Evolutionary conservation across 2,329 filamentous ascomycete genomes (phyloP), one percentile per base, ranked within the genome.

Genomic region (Trichoderma sp.): DNA sequence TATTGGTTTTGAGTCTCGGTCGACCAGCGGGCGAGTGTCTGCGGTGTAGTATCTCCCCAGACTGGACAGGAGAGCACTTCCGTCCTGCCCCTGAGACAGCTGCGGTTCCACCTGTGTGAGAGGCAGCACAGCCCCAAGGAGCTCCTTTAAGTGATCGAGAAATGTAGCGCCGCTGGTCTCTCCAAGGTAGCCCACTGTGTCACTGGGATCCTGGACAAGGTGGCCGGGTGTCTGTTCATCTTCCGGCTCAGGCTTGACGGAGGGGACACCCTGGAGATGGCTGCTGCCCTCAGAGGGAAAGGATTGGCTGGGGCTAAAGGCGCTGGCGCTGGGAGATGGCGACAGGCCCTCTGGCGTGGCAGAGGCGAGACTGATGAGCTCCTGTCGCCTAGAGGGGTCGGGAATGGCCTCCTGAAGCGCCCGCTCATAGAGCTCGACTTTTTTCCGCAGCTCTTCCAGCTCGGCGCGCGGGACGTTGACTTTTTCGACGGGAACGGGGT

Each of bases 141-240:
- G 85, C 68, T 84, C 84, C 76, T 88, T 88, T 59, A 89, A 79
- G 21, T 85, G 81, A 75, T 89, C 87, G 6, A 89, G 83, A 71
- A 89, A 89, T 1, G 85, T 87, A 12, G 87, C 86, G 18, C 86
- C 87, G 27, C 87, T 88, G 8, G 87, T 88, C 78, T 86, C 86
- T 53, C 88, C 88, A 3, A 87, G 83, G 78, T 87, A 89, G 14
- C 87, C 85, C 1, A 83, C 80, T 29, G 83, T 85, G 29, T 87
- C 87, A 62, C 86, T 83, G 3, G 81, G 80, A 75, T 89, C 87
- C 31, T 85, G 82, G 6, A 89, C 83, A 21, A 87, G 80, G 24
- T 85, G 83, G 8, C 86, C 87, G 7, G 74, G 68, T 6, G 69
- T 71, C 14, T 66, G 68, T 29, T 74, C 75, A 6, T 72, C 62